These are phyloP conservation scores for Linaria vulgaris DNA, from an alignment of 257 asterid species.

Conservation along the genomic window DNA sequence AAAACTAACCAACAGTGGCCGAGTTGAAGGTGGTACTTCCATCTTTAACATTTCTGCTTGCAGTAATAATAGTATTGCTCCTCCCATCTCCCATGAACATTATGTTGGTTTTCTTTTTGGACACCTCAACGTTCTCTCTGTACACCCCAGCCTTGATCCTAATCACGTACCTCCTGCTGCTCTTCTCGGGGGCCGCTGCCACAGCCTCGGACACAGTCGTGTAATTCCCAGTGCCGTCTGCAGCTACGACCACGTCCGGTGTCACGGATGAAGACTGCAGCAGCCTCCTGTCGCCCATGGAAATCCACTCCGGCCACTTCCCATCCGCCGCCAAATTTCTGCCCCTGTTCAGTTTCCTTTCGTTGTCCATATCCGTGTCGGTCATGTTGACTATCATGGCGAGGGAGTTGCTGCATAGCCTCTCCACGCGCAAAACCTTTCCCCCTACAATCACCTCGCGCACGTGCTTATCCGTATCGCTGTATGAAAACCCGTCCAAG, in stretches of 20 bases:
- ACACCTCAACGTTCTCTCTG: conserved; percentile 74
- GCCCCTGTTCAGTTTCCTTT: conserved; percentile 31
- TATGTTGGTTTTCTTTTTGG: conserved; percentile 54
- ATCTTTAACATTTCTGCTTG: conserved; percentile 51
- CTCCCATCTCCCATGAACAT: conserved; percentile 90
- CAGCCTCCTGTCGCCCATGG: conserved; percentile 70
- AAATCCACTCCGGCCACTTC: conserved; percentile 76
- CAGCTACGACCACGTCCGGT: conserved; percentile 75
- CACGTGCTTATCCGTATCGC: conserved; percentile 42
- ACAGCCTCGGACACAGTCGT: conserved; percentile 75
- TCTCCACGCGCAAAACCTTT: conserved; percentile 48
- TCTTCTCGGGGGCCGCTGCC: conserved; percentile 72
- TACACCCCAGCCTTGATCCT: conserved; percentile 76
- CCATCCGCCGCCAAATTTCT: conserved; percentile 33
- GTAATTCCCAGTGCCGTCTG: conserved; percentile 78
- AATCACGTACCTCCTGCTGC: conserved; percentile 56
- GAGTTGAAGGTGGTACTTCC: conserved; percentile 84
- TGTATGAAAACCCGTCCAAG: conserved; percentile 82
- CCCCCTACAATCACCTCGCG: conserved; percentile 52
- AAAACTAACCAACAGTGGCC: conserved; percentile 71
- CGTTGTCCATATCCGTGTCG: conserved; percentile 45
- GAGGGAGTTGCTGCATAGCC: conserved; percentile 72
- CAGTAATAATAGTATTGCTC: conserved; percentile 71
- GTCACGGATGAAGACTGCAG: conserved; percentile 62
- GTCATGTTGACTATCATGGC: conserved; percentile 86